Base-by-base conservation (phyloP, 371 early-diverging fungal species). In the Mortierella sp. region DNA sequence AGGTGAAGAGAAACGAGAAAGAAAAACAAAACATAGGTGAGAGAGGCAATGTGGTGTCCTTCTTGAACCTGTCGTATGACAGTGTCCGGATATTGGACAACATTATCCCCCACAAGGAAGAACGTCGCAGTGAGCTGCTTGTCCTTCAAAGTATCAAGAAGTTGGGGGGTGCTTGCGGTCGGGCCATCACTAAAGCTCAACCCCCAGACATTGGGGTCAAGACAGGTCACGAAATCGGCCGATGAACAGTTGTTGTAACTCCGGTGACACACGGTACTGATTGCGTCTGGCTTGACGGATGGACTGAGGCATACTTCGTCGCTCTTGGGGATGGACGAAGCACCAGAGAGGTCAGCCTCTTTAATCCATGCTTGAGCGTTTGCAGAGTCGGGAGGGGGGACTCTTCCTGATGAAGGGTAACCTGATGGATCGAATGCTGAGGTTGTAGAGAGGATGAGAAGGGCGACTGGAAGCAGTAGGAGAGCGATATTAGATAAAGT, bases 101-200 rank as follows among this genome's bases (percentile, higher is more conserved):
- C 86, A 64, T 88, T 88, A n/a, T 87, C 86, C 47, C 91, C 91
- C 9, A 89, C 86, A 70, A 91, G 84, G 69, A 89, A 91, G 76
- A 90, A 89, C 31, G 91, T 91, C 19, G 85, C 87, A 19, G 79
- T 78, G 71, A 92, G 85, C 2, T 92, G 92, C 4, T 89, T 90
- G 68, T 90, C 86, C 47, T 89, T 87, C 43, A 94, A 72, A 37
- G 85, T 85, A 63, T 90, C 90, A 67, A 88, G 66, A 74, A 93
- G 43, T 73, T 80, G n/a, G 13, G 77, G 43, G 66, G 90, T 88
- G 0, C 67, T 73, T 40, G 66, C 68, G 24, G 70, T 66, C 81
- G 92, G 92, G 53, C 91, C 92, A 81, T 91, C 92, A 87, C 91
- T 91, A 68, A 89, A 92, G 16, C 85, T 85, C 48, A 87, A 65